These are phyloP conservation scores for Tolypocladium endophyticum DNA, from an alignment of 2,329 filamentous ascomycete genomes.

Conservation along the genomic window DNA sequence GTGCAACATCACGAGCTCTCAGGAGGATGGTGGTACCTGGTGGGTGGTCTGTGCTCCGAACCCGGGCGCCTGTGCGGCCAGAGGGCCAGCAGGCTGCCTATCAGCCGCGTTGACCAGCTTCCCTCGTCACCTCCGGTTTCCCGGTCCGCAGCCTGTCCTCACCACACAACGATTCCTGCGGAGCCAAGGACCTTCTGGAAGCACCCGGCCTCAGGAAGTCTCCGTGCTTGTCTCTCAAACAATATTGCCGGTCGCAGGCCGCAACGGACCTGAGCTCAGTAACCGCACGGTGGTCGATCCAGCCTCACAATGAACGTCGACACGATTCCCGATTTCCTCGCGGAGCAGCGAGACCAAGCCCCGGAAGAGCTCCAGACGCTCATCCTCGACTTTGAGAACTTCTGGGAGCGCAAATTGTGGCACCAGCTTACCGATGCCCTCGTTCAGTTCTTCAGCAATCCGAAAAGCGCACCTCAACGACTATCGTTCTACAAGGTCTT, in stretches of 20 bases:
- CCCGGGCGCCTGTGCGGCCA: conserved; percentile 5
- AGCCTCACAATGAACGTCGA: conserved; percentile 64
- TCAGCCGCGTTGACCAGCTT: conserved; percentile 22
- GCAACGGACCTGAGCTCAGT: not conserved
- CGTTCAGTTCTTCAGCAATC: conserved; percentile 75
- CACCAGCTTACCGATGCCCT: conserved; percentile 92
- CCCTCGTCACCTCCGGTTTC: not conserved
- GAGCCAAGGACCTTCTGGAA: not conserved
- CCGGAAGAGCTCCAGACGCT: conserved; percentile 79
- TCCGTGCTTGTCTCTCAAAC: not conserved
- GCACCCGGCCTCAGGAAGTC: not conserved
- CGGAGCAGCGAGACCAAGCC: conserved; percentile 78
- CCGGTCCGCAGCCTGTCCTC: not conserved
- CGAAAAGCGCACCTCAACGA: conserved; percentile 72
- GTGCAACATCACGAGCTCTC: conserved; percentile 9
- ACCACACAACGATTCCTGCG: not conserved
- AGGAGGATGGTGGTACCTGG: not conserved
- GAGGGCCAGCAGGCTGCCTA: conserved; percentile 22
- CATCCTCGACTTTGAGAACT: conserved; percentile 88
- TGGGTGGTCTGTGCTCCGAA: not conserved
- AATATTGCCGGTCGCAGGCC: not conserved
- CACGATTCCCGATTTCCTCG: conserved; percentile 83
- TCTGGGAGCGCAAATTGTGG: conserved; percentile 98
- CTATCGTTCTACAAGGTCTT: conserved; percentile 90
- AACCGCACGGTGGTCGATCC: not conserved